Conservation (phyloP, 345 rosid genomes). For the Eucalyptus urophylla region DNA sequence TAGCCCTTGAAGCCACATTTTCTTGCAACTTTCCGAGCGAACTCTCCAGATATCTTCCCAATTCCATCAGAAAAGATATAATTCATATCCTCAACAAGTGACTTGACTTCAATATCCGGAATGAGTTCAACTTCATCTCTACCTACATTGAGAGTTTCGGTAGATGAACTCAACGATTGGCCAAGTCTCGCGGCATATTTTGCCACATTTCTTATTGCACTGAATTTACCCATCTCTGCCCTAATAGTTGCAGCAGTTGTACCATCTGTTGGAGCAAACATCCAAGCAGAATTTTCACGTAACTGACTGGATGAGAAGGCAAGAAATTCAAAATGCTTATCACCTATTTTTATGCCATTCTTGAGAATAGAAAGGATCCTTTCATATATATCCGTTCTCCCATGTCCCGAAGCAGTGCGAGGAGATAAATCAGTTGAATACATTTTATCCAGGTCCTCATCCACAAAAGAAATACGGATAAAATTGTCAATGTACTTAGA, state of each 20-base stretch:
- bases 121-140: conserved; percentile 19
- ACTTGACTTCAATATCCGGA: conserved; percentile 18
- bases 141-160: conserved; percentile 36
- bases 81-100: neutral
- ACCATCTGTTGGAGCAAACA: conserved; percentile 44
- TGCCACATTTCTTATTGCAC: conserved; percentile 46
- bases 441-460: conserved; percentile 45
- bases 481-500: conserved; percentile 22
- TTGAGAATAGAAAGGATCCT: conserved; percentile 36
- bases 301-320: conserved; percentile 70
- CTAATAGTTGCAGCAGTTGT: conserved; percentile 37
- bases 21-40: conserved; percentile 33
- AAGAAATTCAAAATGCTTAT: conserved; percentile 53
- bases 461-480: conserved; percentile 53
- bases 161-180: conserved; percentile 59
- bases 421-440: conserved; percentile 54
- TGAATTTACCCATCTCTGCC: conserved; percentile 38
- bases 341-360: conserved; percentile 38
- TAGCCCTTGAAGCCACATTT: conserved; percentile 26
- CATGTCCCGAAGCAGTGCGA: conserved; percentile 21
- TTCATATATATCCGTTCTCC: conserved; percentile 24
- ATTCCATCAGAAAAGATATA: conserved; percentile 57
- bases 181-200: conserved; percentile 61
- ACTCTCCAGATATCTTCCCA: conserved; percentile 46
- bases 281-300: conserved; percentile 64